A percentile compares a stretch with the other conserved stretches of the same genome.
phyloP scores from a whole-genome alignment of 2,329 filamentous ascomycete species.

The Aspergillus pseudotamarii region DNA sequence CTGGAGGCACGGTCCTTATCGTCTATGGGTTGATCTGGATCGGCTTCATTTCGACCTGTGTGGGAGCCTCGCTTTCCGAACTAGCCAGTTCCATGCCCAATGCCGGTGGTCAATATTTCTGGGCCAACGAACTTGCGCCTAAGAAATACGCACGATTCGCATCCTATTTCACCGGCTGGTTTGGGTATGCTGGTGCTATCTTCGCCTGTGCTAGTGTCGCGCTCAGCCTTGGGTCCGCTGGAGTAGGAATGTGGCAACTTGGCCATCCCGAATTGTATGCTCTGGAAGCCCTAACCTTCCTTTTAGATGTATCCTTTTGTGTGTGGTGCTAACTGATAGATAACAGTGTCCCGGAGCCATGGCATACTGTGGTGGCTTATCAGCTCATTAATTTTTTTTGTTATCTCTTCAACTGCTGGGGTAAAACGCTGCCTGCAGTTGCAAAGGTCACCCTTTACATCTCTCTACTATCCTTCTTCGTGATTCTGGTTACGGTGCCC shows the following conservation, averaged over 20 bases:
- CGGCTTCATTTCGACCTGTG: slow-evolving; percentile 48
- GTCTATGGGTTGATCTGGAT: slow-evolving; percentile 55
- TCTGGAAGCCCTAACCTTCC: neutral
- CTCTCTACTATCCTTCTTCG: slow-evolving; percentile 51
- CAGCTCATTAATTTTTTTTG: slow-evolving; percentile 52
- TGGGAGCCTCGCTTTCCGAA: slow-evolving; percentile 51
- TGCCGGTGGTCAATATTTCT: slow-evolving; percentile 57
- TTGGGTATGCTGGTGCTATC: slow-evolving; percentile 58
- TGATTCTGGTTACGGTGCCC: slow-evolving; percentile 54
- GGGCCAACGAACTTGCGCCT: slow-evolving; percentile 53
- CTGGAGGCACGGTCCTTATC: slow-evolving; percentile 52
- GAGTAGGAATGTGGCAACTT: slow-evolving; percentile 57
- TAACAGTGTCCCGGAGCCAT: slow-evolving; percentile 35
- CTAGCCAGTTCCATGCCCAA: slow-evolving; percentile 54
- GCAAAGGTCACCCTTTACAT: slow-evolving; percentile 49
- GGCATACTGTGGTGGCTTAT: slow-evolving; percentile 49
- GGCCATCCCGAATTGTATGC: slow-evolving; percentile 56
- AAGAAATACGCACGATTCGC: slow-evolving; percentile 49
- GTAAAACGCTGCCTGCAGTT: slow-evolving; percentile 41
- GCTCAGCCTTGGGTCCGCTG: slow-evolving; percentile 50
- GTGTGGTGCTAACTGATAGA: slow-evolving; percentile 13
- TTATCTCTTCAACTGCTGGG: slow-evolving; percentile 53
- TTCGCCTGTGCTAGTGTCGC: slow-evolving; percentile 58
- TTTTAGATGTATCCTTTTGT: slow-evolving; percentile 4
- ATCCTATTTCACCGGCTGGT: slow-evolving; percentile 54